Conservation (phyloP, 2,329 filamentous ascomycete genomes). For the Cordyceps fumosorosea region DNA sequence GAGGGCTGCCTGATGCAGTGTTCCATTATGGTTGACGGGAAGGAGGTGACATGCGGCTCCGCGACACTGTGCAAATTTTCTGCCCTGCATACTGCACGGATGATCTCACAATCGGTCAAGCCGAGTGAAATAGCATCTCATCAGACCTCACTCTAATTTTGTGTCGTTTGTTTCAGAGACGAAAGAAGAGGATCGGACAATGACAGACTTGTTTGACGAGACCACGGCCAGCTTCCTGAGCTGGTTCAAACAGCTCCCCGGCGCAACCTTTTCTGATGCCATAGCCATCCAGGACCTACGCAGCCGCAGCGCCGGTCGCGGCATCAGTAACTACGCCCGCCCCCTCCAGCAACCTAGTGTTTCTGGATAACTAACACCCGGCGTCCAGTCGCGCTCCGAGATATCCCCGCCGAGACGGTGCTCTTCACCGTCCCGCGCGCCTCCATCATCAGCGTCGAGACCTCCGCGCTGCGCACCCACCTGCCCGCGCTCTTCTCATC, state of each 20-base stretch:
- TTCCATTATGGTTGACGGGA: not conserved
- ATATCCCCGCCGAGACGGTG: slow-evolving; percentile 67
- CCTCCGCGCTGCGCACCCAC: slow-evolving; percentile 57
- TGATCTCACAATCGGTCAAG: not conserved
- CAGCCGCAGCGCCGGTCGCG: slow-evolving; percentile 43
- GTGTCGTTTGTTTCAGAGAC: no score
- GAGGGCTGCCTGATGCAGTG: not conserved
- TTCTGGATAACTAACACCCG: slow-evolving; percentile 12
- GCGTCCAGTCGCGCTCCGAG: slow-evolving; percentile 56
- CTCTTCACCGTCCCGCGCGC: slow-evolving; percentile 74
- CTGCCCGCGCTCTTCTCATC: slow-evolving; percentile 48
- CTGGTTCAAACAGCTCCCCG: slow-evolving; percentile 48
- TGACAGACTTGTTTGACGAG: slow-evolving; percentile 38
- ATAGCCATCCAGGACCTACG: slow-evolving; percentile 49
- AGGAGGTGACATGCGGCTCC: not conserved
- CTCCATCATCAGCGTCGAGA: slow-evolving; percentile 65
- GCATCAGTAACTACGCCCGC: slow-evolving; percentile 39
- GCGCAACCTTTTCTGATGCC: slow-evolving; percentile 45
- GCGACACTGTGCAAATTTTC: slow-evolving; percentile 10
- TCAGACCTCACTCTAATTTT: not conserved
- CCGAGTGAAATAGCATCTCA: not conserved
- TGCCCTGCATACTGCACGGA: not conserved
- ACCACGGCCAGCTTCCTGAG: slow-evolving; percentile 40
- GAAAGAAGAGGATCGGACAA: slow-evolving; percentile 11
- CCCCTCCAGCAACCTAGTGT: not conserved